A percentile compares a stretch with the other conserved stretches of the same genome.
These are phyloP conservation scores for Cytospora piceicola DNA, from an alignment of 2,329 filamentous ascomycete genomes.

Conservation along the genomic window DNA sequence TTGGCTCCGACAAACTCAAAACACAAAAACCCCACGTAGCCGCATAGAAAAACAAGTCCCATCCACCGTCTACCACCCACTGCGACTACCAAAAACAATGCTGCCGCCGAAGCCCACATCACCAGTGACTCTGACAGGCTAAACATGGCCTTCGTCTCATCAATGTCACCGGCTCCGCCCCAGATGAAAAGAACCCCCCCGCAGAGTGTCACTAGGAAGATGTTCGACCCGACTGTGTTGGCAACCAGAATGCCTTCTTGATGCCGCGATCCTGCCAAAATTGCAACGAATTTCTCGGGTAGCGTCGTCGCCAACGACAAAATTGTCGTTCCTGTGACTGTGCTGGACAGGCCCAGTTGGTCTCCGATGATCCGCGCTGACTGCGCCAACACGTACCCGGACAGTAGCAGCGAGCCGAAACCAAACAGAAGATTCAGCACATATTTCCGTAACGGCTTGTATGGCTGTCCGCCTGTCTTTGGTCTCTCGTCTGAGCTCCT, in stretches of 20 bases:
- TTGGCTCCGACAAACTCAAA: constrained; percentile 27
- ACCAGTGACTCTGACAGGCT: constrained; percentile 38
- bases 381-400: constrained; percentile 54
- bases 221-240: constrained; percentile 56
- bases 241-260: constrained; percentile 54
- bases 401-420: constrained; percentile 48
- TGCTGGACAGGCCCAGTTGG: constrained; percentile 47
- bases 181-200: constrained; percentile 43
- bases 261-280: constrained; percentile 50
- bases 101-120: constrained; percentile 38
- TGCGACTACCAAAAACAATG: constrained; percentile 40
- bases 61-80: constrained; percentile 40
- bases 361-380: constrained; percentile 46
- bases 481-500: neutral
- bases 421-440: constrained; percentile 46
- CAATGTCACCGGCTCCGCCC: constrained; percentile 35
- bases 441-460: constrained; percentile 30
- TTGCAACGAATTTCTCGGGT: constrained; percentile 55
- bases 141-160: constrained; percentile 24
- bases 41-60: constrained; percentile 37
- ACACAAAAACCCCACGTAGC: constrained; percentile 39
- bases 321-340: constrained; percentile 51
- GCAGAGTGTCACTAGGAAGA: constrained; percentile 54
- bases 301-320: constrained; percentile 55
- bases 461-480: constrained; percentile 15